Base-by-base conservation (phyloP, 805 yeast species). In the Suhomyces pyralidae region DNA sequence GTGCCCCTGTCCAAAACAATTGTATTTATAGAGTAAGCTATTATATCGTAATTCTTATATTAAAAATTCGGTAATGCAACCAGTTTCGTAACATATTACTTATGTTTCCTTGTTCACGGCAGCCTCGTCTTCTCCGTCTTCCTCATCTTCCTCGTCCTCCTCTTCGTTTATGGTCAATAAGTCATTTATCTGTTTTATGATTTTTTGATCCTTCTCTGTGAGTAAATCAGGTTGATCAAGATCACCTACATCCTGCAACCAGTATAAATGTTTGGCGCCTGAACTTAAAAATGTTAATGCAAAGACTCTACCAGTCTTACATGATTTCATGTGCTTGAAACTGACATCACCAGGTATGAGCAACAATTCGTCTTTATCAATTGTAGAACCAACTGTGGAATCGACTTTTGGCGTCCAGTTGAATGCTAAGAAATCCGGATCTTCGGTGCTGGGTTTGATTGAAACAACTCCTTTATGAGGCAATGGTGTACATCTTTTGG, bases 261-360 rank as follows among this genome's bases (percentile, higher is more conserved):
- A 90, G 63, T 78, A 81, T 59, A 81, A 67, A 56, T 74, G 72
- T 59, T 74, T 79, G 54, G 85, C 84, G 47, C 88, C 87, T 25
- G 89, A 80, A 53, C 84, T 76, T 58, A 77, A 73, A 65, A 86
- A 86, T 54, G 81, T 79, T 68, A 86, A 76, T 22, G 85, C 84
- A 58, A 83, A 85, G 14, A 90, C 91, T 55, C 97, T 77, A 14
- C 96, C 97, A 0, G 90, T 81, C 43, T 71, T 79, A 67, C 96
- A 87, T 26, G 88, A 81, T 48, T 76, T 68, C 44, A 88, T 82
- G 51, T 81, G 88, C 56, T 81, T 80, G 83, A 91, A 88, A 43
- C 85, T 81, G 49, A 88, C 93, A 62, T 90, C 97, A 1, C 96
- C 96, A 0, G 96, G 94, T 59, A 90, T 84, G 43, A 90, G 81